Base-by-base conservation (phyloP, 768 basidiomycete species). In the Amanita muscaria region DNA sequence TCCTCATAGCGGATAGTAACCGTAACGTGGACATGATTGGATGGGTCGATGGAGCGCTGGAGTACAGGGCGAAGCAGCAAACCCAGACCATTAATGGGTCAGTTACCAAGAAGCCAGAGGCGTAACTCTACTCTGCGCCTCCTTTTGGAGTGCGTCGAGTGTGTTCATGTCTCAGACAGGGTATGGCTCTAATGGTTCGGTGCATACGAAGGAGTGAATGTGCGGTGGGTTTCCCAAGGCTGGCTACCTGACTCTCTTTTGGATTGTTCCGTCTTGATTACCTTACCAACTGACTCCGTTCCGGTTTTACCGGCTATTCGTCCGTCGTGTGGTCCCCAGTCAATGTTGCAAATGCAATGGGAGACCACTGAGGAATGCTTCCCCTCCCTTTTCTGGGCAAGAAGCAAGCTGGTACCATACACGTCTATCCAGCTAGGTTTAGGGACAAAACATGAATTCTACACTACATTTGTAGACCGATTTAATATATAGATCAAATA, bases 11-110 rank as follows among this genome's bases (percentile, higher is more conserved):
- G 22, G 84, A 89, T 48, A 58, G 56, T 6, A 62, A 64, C 12
- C 69, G 78, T 4, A 64, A 79, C 5, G 87, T 92, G 14, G 85
- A 94, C 58, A 91, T 96, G 89, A 72, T 69, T 24, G 76, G 67
- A 9, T 97, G 92, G 92, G 86, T 92, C 9, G 67, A 66, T 16
- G 59, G 57, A 24, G 83, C 84, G 1, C 57, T 74, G 10, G 63
- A 53, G 23, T 51, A 52, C 33, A 52, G 46, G 36, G 48, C 25
- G 6, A 44, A 43, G 22, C 42, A 21, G n/a, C 44, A 47, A 14
- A 29, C 49, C 18, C 40, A 42, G 15, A 48, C 50, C 3, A 33
- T 12, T 8, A 2, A 16, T 42, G 21, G 14, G n/a, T 18, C 21
- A 11, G 36, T 43, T n/a, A 43, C 47, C 16, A 43, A 51, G 12